A percentile compares a stretch with the other conserved stretches of the same genome.
phyloP scores from a whole-genome alignment of 108 stramenopile genomes.

The Parietichytrium sp. region DNA sequence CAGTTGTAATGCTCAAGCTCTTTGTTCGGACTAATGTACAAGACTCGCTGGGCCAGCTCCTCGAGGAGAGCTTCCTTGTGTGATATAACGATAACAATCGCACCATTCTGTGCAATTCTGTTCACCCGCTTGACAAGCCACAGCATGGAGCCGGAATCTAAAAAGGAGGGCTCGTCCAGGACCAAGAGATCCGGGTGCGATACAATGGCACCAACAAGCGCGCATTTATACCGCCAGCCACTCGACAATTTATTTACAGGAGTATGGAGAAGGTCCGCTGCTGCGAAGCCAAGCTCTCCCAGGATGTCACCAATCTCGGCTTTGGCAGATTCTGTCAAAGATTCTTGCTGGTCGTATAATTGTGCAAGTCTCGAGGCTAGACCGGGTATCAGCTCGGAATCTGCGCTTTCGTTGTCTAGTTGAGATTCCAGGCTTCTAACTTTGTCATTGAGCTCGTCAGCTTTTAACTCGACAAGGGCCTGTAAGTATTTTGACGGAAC shows the following conservation, averaged over 20 bases:
- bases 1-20: slow-evolving; percentile 57
- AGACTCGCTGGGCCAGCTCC: slow-evolving; percentile 55
- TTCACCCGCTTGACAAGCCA: slow-evolving; percentile 54
- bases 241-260: slow-evolving; percentile 49
- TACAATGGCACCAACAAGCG: slow-evolving; percentile 55
- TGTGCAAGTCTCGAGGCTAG: slow-evolving; percentile 45
- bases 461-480: neutral
- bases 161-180: slow-evolving; percentile 70
- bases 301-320: slow-evolving; percentile 47
- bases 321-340: neutral
- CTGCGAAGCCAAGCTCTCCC: slow-evolving; percentile 50
- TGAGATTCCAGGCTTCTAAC: neutral
- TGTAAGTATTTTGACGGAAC: neutral
- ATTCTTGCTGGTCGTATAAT: slow-evolving; percentile 55
- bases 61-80: slow-evolving; percentile 67
- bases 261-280: slow-evolving; percentile 41
- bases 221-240: slow-evolving; percentile 71
- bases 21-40: slow-evolving; percentile 63
- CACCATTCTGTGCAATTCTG: slow-evolving; percentile 40
- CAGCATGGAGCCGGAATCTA: slow-evolving; percentile 54
- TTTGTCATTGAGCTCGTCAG: neutral
- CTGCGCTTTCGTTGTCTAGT: slow-evolving; percentile 12
- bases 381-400: slow-evolving; percentile 31
- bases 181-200: slow-evolving; percentile 60
- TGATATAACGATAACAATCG: slow-evolving; percentile 63